These are phyloP conservation scores for Lasiodiplodia gonubiensis DNA, from an alignment of 2,329 filamentous ascomycete genomes.

Conservation along the genomic window DNA sequence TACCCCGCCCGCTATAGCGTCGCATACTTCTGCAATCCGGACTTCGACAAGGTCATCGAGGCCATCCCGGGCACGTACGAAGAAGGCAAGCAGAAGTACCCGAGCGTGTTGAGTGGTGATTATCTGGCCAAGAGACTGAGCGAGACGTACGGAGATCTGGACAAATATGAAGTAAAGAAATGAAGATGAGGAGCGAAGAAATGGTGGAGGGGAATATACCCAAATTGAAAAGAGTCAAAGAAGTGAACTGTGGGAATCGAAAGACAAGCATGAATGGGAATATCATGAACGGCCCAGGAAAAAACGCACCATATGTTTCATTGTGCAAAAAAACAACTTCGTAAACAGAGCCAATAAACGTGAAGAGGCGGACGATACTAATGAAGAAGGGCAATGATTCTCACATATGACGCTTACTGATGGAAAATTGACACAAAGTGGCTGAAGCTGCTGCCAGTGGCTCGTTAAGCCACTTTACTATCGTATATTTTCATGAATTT, in stretches of 20 bases:
- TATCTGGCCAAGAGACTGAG: constrained; percentile 80
- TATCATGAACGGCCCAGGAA: background rate
- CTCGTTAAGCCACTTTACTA: too few species aligned
- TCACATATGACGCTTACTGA: background rate
- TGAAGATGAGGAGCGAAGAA: background rate
- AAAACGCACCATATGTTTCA: background rate
- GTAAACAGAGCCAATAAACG: too few species aligned
- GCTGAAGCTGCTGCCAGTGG: too few species aligned
- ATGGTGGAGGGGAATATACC: background rate
- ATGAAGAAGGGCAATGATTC: too few species aligned
- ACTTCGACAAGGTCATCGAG: constrained; percentile 76
- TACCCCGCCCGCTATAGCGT: constrained; percentile 83
- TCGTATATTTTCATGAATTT: too few species aligned
- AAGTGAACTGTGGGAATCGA: background rate
- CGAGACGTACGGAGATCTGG: constrained; percentile 62
- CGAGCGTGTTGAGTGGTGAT: constrained; percentile 76
- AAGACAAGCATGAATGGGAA: background rate
- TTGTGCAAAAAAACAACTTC: background rate
- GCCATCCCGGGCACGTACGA: constrained; percentile 80
- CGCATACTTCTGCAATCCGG: constrained; percentile 92
- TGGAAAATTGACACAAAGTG: too few species aligned
- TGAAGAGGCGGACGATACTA: too few species aligned
- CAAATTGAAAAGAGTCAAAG: background rate
- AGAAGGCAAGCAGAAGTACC: constrained; percentile 74
- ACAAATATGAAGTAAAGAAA: background rate